These are phyloP conservation scores for Podospora fimiseda DNA, from an alignment of 495 filamentous ascomycete genomes.

Conservation along the genomic window DNA sequence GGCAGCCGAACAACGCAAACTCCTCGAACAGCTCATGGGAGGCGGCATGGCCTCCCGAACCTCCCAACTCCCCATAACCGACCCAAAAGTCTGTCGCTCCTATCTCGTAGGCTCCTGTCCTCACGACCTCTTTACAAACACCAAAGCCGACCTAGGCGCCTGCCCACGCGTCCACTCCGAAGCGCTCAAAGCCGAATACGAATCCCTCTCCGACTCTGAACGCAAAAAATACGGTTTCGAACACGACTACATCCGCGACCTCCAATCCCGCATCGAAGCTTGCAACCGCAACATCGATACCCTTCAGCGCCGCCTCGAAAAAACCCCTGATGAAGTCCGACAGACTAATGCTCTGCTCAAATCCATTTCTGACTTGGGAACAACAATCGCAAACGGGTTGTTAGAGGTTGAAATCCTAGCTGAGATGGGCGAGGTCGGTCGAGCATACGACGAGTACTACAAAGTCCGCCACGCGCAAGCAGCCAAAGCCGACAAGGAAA, in stretches of 20 bases:
- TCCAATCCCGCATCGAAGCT: constrained; percentile 92
- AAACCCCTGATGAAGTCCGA: constrained; percentile 94
- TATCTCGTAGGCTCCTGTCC: constrained; percentile 93
- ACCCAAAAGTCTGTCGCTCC: constrained; percentile 90
- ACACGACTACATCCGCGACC: constrained; percentile 91
- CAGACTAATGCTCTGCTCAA: constrained; percentile 94
- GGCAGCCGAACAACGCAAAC: constrained; percentile 92
- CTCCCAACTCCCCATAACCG: constrained; percentile 77
- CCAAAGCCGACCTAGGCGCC: constrained; percentile 90
- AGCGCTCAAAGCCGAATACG: constrained; percentile 81
- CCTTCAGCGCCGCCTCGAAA: constrained; percentile 85
- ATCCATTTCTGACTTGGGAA: constrained; percentile 72
- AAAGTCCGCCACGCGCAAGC: constrained; percentile 73
- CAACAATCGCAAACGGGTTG: constrained; percentile 74
- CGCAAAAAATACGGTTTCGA: constrained; percentile 83
- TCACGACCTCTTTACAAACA: constrained; percentile 99
- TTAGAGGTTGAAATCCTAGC: constrained; percentile 81
- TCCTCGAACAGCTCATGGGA: constrained; percentile 87
- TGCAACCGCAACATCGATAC: constrained; percentile 91
- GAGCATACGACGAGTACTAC: constrained; percentile 80
- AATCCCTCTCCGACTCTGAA: constrained; percentile 56
- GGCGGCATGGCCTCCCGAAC: constrained; percentile 62
- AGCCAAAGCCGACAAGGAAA: constrained; percentile 76
- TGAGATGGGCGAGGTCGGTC: constrained; percentile 69
- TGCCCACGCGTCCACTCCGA: constrained; percentile 90